Evolutionary conservation across 202 grass and related monocot genomes (phyloP).

Genomic region (Carex arenaria): DNA sequence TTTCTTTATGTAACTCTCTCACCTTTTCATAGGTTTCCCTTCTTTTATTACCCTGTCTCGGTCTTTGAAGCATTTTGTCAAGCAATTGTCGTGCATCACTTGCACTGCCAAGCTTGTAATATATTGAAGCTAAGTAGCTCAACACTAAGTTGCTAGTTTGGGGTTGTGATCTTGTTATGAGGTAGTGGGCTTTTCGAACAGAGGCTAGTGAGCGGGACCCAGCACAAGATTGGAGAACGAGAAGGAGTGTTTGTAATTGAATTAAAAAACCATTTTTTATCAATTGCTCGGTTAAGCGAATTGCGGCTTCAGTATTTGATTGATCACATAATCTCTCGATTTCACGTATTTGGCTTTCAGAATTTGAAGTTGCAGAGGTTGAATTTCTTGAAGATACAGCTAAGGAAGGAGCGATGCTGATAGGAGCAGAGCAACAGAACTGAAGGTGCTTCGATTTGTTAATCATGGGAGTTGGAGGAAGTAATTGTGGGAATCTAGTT

Average conservation of each 20-base stretch:
- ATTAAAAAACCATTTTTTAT: slow-evolving; percentile 5
- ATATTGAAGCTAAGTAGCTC: slow-evolving; percentile 41
- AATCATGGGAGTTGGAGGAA: neutral
- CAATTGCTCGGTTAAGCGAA: slow-evolving; percentile 53
- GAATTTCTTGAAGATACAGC: neutral
- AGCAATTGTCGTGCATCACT: slow-evolving; percentile 41
- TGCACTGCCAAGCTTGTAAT: slow-evolving; percentile 56
- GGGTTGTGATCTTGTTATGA: slow-evolving; percentile 24
- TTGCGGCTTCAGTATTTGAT: slow-evolving; percentile 25
- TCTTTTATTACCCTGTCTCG: slow-evolving; percentile 32
- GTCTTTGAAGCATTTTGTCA: slow-evolving; percentile 1
- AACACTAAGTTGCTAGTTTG: slow-evolving; percentile 19
- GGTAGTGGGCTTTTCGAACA: slow-evolving; percentile 38
- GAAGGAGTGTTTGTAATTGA: slow-evolving; percentile 19
- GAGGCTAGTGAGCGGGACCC: slow-evolving; percentile 35
- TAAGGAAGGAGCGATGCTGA: neutral
- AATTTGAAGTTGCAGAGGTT: neutral
- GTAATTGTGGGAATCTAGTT: slow-evolving; percentile 11
- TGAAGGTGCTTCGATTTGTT: neutral
- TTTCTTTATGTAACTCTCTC: slow-evolving; percentile 56
- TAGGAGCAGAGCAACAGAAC: neutral
- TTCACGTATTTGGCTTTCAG: slow-evolving; percentile 8
- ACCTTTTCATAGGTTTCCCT: slow-evolving; percentile 73
- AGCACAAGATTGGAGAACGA: slow-evolving; percentile 39
- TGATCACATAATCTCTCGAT: slow-evolving; percentile 25